A percentile compares a stretch with the other conserved stretches of the same genome.
These are phyloP conservation scores for Lophium mytilinum DNA, from an alignment of 495 filamentous ascomycete genomes.

Conservation along the genomic window DNA sequence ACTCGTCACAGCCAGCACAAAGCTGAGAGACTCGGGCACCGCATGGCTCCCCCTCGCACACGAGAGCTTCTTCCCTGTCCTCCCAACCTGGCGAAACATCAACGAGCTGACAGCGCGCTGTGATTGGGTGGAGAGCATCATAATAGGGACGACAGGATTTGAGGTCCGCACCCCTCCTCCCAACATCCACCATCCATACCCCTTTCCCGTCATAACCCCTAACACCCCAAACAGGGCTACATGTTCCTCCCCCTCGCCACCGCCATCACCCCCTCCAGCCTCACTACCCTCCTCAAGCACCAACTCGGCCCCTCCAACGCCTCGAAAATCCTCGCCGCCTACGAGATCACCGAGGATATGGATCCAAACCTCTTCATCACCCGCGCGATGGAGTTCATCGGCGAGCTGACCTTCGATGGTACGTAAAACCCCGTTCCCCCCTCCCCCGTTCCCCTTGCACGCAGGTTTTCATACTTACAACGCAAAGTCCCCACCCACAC, in stretches of 20 bases:
- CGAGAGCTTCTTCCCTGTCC: constrained; percentile 4
- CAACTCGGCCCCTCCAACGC: constrained; percentile 2
- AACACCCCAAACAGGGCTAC: too few relatives aligned
- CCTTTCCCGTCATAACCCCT: not conserved
- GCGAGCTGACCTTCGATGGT: constrained; percentile 11
- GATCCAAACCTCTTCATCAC: constrained; percentile 10
- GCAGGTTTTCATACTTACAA: not conserved
- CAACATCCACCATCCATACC: not conserved
- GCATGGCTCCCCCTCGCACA: not conserved
- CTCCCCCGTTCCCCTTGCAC: not conserved
- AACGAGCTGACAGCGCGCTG: constrained; percentile 3
- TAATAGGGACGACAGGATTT: constrained; percentile 8
- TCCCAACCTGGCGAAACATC: constrained; percentile 5
- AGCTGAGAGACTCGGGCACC: not conserved
- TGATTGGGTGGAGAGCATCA: constrained; percentile 10
- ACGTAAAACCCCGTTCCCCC: not conserved
- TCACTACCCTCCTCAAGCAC: not conserved
- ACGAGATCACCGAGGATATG: constrained; percentile 8
- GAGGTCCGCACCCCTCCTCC: not conserved
- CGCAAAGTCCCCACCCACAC: not conserved
- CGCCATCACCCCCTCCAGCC: not conserved
- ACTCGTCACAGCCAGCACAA: constrained; percentile 1
- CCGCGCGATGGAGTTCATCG: constrained; percentile 3
- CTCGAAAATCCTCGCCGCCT: not conserved
- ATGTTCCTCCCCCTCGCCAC: not conserved